A percentile compares a stretch with the other conserved stretches of the same genome.
Evolutionary conservation across 2,329 filamentous ascomycete species (phyloP).

Genomic region (Rhinocladiella similis): DNA sequence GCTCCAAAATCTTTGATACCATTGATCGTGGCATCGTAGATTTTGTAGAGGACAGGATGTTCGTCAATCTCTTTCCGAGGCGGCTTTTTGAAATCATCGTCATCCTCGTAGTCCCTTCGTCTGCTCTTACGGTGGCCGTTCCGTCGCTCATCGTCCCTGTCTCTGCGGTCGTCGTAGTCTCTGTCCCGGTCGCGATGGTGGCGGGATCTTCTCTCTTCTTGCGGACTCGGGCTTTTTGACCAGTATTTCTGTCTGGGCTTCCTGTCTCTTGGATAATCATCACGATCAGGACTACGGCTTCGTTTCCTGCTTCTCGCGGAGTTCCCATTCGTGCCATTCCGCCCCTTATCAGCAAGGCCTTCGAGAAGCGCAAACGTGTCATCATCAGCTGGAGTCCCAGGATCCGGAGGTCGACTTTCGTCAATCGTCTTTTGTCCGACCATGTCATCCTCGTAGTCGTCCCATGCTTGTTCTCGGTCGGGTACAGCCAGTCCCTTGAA

Average conservation of each 20-base stretch:
- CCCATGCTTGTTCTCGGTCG: slow-evolving; percentile 65
- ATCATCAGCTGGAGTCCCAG: slow-evolving; percentile 58
- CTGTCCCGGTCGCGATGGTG: slow-evolving; percentile 45
- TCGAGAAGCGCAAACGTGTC: slow-evolving; percentile 93
- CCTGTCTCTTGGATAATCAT: slow-evolving; percentile 51
- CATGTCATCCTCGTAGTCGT: slow-evolving; percentile 48
- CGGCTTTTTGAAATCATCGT: slow-evolving; percentile 64
- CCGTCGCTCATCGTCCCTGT: slow-evolving; percentile 29
- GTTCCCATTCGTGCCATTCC: slow-evolving; percentile 37
- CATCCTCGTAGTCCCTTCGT: slow-evolving; percentile 47
- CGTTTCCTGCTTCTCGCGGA: slow-evolving; percentile 51
- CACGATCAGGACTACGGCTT: slow-evolving; percentile 53
- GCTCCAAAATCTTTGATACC: slow-evolving; percentile 94
- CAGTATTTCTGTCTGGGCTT: slow-evolving; percentile 46
- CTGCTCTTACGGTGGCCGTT: slow-evolving; percentile 40
- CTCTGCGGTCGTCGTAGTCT: slow-evolving; percentile 44
- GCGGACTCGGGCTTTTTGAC: slow-evolving; percentile 56
- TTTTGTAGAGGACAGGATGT: slow-evolving; percentile 74
- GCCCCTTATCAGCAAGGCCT: slow-evolving; percentile 70
- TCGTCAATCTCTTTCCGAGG: slow-evolving; percentile 79
- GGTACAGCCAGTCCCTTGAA: slow-evolving; percentile 88
- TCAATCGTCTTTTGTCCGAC: slow-evolving; percentile 29
- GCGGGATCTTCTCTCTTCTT: slow-evolving; percentile 35
- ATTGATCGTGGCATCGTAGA: slow-evolving; percentile 87
- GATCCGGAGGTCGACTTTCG: slow-evolving; percentile 29